Conservation (phyloP, 1,139 yeast genomes). For the Arxiozyma heterogenica region DNA sequence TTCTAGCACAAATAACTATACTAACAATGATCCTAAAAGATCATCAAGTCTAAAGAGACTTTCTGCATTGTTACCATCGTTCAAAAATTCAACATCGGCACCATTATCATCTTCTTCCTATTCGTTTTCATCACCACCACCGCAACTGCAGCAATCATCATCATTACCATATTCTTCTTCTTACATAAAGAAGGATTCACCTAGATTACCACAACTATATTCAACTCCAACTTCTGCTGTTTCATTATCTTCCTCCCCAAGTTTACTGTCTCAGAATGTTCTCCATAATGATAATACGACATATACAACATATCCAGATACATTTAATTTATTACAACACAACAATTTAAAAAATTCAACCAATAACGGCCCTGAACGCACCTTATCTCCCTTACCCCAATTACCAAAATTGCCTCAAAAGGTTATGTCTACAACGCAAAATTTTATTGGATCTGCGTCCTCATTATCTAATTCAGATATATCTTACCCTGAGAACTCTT, state of each 20-base stretch:
- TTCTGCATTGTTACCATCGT: slow-evolving; percentile 1
- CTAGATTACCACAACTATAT: slow-evolving; percentile 5
- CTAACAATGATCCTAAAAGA: slow-evolving; percentile 8
- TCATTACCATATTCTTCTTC: background rate
- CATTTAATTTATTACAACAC: slow-evolving; percentile 8
- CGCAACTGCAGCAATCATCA: background rate
- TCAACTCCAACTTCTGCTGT: slow-evolving; percentile 5
- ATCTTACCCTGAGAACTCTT: background rate
- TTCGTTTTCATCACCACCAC: background rate
- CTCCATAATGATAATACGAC: slow-evolving; percentile 1
- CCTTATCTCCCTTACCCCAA: background rate
- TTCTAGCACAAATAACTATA: background rate
- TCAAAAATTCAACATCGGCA: background rate
- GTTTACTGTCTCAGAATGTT: background rate
- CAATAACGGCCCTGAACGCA: background rate
- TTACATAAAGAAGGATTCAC: background rate
- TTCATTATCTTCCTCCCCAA: slow-evolving; percentile 5
- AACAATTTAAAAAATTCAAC: background rate
- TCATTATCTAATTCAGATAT: background rate
- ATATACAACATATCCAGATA: slow-evolving; percentile 16
- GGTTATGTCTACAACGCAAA: background rate
- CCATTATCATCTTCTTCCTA: background rate
- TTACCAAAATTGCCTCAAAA: slow-evolving; percentile 1
- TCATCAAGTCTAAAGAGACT: slow-evolving; percentile 18
- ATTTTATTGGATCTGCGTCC: background rate